A percentile compares a stretch with the other conserved stretches of the same genome.
Conservation (phyloP, 2,329 filamentous ascomycete species). For the Alternaria solani region DNA sequence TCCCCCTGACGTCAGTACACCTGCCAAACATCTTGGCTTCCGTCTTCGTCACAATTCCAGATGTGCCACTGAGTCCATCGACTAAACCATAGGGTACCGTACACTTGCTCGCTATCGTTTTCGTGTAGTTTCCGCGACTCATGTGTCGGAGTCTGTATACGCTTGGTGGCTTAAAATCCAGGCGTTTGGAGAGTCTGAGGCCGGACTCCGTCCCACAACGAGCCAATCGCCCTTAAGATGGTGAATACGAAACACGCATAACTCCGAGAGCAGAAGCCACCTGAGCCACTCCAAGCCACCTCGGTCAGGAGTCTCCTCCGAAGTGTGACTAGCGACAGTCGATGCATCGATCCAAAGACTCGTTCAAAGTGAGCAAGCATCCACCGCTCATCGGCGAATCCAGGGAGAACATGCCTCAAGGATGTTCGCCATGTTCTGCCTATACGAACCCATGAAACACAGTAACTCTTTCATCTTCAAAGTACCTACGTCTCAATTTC, state of each 20-base stretch:
- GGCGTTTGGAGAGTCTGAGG: neutral
- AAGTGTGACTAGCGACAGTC: neutral
- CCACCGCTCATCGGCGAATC: neutral
- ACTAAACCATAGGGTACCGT: neutral
- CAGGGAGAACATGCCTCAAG: neutral
- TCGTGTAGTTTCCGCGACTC: neutral
- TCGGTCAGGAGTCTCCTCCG: conserved; percentile 1
- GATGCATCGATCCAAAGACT: neutral
- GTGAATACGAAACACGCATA: neutral
- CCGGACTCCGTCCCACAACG: neutral
- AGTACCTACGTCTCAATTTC: neutral
- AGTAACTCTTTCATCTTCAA: neutral
- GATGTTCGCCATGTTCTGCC: neutral
- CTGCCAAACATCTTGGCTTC: neutral
- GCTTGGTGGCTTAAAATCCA: neutral
- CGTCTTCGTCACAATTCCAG: neutral
- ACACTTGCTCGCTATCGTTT: neutral
- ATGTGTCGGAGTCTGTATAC: neutral
- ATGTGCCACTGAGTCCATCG: neutral
- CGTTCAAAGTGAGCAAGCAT: neutral
- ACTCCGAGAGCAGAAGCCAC: neutral
- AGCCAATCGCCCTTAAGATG: neutral
- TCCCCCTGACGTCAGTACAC: conserved; percentile 3
- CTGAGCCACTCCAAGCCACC: neutral
- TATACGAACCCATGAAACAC: neutral